A percentile compares a stretch with the other conserved stretches of the same genome.
These are phyloP conservation scores for Coemansia sp. DNA, from an alignment of 192 early-diverging fungal species.

Conservation along the genomic window DNA sequence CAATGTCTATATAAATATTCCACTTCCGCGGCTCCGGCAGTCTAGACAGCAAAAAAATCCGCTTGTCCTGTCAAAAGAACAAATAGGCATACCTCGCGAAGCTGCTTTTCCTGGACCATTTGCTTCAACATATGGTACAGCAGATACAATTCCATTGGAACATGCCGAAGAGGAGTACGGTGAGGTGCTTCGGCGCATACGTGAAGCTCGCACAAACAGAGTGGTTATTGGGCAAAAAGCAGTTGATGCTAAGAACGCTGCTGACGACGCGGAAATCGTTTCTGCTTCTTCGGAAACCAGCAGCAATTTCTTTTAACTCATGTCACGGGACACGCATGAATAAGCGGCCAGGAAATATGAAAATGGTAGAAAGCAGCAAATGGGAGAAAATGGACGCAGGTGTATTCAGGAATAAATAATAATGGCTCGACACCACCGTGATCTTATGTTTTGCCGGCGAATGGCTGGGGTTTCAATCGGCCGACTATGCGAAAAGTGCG, in stretches of 20 bases:
- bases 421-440: conserved; percentile 83
- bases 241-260: conserved; percentile 11
- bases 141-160: conserved; percentile 40
- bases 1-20: no score
- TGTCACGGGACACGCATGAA: no score
- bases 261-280: conserved; percentile 25
- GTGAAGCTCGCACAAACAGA: conserved; percentile 19
- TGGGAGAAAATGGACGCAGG: not conserved
- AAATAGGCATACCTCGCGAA: conserved; percentile 12
- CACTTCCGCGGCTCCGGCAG: no score
- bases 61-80: conserved; percentile 36
- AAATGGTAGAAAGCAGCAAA: no score
- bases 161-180: conserved; percentile 44
- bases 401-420: not conserved
- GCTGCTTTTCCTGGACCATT: conserved; percentile 31
- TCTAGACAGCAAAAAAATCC: conserved; percentile 21
- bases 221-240: conserved; percentile 23
- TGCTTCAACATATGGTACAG: conserved; percentile 37
- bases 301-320: conserved; percentile 17
- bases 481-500: conserved; percentile 56
- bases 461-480: conserved; percentile 78
- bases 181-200: conserved; percentile 28
- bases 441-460: conserved; percentile 94
- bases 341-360: no score
- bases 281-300: conserved; percentile 16